Percentiles rank a stretch among this genome's conserved stretches.
phyloP scores from a whole-genome alignment of 176 grass and related monocot genomes.

The Triticum dicoccoides region DNA sequence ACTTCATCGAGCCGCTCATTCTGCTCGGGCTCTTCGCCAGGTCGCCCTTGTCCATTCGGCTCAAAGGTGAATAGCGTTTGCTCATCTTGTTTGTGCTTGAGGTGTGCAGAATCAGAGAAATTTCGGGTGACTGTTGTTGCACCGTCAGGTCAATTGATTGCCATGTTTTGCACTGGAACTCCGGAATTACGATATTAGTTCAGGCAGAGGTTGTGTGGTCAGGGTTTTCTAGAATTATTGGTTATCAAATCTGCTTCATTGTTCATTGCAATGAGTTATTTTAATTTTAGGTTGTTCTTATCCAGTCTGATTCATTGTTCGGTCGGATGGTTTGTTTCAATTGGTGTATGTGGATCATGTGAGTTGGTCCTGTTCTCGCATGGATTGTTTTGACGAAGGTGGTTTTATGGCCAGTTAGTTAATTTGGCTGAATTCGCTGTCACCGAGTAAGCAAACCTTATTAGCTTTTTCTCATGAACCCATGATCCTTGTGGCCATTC shows the following conservation, averaged over 20 bases:
- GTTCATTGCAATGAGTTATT: too few species aligned
- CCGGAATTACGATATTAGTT: background rate
- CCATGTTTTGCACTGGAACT: background rate
- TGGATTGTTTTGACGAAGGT: background rate
- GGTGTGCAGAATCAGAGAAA: too few species aligned
- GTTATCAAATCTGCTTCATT: too few species aligned
- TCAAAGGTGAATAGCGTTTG: slow-evolving; percentile 46
- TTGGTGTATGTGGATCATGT: background rate
- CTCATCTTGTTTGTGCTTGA: background rate
- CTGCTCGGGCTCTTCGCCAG: slow-evolving; percentile 70
- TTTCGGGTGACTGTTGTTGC: too few species aligned
- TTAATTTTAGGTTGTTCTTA: background rate
- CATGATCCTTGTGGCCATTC: background rate
- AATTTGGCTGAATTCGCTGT: background rate
- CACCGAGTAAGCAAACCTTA: background rate
- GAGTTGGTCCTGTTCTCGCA: background rate
- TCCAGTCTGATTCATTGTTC: background rate
- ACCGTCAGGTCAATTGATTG: background rate
- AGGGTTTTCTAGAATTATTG: too few species aligned
- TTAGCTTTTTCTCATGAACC: background rate
- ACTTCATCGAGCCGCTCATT: slow-evolving; percentile 81
- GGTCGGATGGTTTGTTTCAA: background rate
- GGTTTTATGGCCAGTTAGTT: background rate
- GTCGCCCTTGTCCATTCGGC: slow-evolving; percentile 54
- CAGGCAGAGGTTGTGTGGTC: background rate